Evolutionary conservation across 202 grass and related monocot genomes (phyloP).

Genomic region (Musa balbisiana): DNA sequence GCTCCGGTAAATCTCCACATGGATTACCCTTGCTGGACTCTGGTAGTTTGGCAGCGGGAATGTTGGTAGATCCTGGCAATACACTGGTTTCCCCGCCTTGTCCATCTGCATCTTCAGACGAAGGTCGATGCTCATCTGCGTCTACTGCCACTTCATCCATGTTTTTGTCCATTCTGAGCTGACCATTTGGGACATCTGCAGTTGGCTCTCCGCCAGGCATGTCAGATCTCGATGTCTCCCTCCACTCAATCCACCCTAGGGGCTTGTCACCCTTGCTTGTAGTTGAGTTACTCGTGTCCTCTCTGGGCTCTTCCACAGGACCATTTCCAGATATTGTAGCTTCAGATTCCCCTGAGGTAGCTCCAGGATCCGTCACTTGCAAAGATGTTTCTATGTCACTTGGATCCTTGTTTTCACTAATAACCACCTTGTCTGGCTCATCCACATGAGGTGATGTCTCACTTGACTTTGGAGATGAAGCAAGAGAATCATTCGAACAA

Average conservation of each 20-base stretch:
- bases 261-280: slow-evolving; percentile 31
- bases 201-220: not conserved
- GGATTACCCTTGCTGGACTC: slow-evolving; percentile 26
- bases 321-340: slow-evolving; percentile 48
- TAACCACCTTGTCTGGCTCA: slow-evolving; percentile 45
- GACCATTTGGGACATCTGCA: slow-evolving; percentile 30
- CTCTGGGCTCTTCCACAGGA: slow-evolving; percentile 34
- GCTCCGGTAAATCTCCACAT: slow-evolving; percentile 14
- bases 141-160: slow-evolving; percentile 26
- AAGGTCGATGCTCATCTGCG: slow-evolving; percentile 16
- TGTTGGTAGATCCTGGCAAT: slow-evolving; percentile 25
- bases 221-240: not conserved
- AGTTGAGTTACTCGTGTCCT: slow-evolving; percentile 26
- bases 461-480: slow-evolving; percentile 56
- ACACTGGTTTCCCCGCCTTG: slow-evolving; percentile 9
- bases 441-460: slow-evolving; percentile 32
- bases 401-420: slow-evolving; percentile 38
- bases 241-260: slow-evolving; percentile 26
- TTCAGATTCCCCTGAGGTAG: slow-evolving; percentile 31
- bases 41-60: slow-evolving; percentile 20
- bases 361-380: not conserved
- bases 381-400: slow-evolving; percentile 31
- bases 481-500: slow-evolving; percentile 42
- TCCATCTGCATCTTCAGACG: slow-evolving; percentile 23
- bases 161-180: slow-evolving; percentile 23